Evolutionary conservation across 352 stramenopile genomes (phyloP).

Genomic region (Globisporangium recalcitrans): DNA sequence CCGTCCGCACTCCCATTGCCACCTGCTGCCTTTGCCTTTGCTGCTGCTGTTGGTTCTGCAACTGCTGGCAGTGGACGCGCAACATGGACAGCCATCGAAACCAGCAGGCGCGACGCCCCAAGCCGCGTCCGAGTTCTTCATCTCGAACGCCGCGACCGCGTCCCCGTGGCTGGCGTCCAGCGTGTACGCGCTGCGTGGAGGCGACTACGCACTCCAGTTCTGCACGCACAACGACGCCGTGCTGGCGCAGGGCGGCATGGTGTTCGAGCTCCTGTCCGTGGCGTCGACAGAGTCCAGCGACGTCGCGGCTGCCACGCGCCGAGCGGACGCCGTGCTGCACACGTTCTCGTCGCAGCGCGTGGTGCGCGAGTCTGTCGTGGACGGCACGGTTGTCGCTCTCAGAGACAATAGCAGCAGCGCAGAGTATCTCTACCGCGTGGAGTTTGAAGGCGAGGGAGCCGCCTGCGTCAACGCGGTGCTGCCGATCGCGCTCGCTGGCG

Average conservation of each 20-base stretch:
- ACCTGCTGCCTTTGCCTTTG: background rate
- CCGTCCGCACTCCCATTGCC: background rate
- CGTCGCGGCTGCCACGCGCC: background rate
- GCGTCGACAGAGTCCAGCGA: background rate
- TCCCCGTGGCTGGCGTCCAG: conserved; percentile 4
- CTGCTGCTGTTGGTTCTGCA: background rate
- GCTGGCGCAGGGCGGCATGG: conserved; percentile 1
- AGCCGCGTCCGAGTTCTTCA: background rate
- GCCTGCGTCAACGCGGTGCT: conserved; percentile 9
- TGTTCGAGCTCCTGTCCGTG: conserved; percentile 13
- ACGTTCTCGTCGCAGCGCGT: conserved; percentile 8
- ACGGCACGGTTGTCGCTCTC: background rate
- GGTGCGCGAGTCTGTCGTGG: conserved; percentile 4
- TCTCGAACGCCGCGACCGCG: background rate
- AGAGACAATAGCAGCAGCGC: background rate
- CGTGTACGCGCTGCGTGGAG: conserved; percentile 2
- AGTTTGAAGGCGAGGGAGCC: background rate
- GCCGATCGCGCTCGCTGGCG: background rate
- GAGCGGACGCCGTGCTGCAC: conserved; percentile 4
- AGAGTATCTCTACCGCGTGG: conserved; percentile 8
- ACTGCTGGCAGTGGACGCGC: background rate
- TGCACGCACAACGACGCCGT: background rate
- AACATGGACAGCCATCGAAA: background rate
- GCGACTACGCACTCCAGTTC: conserved; percentile 9
- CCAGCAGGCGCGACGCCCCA: background rate